Conservation (phyloP, 345 rosid species). For the Trapa incisa region DNA sequence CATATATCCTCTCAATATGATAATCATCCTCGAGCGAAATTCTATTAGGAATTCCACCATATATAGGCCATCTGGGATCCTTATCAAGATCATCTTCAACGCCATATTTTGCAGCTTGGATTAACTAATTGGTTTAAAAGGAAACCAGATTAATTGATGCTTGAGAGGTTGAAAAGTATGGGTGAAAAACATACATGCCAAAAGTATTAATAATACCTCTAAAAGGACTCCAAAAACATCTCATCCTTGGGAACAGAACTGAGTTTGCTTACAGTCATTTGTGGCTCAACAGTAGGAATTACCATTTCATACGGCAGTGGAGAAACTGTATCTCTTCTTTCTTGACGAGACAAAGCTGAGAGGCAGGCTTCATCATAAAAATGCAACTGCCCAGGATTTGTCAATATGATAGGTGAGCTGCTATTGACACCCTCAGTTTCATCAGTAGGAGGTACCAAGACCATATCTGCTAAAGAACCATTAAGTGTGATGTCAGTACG, state of each 20-base stretch:
- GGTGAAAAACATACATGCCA: neutral
- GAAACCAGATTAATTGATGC: slow-evolving; percentile 8
- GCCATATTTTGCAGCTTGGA: slow-evolving; percentile 42
- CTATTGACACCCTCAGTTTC: slow-evolving; percentile 20
- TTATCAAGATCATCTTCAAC: slow-evolving; percentile 19
- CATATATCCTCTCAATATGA: slow-evolving; percentile 31
- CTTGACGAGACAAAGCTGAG: slow-evolving; percentile 33
- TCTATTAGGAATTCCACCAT: slow-evolving; percentile 46
- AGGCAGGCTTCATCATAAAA: slow-evolving; percentile 35
- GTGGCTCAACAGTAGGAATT: slow-evolving; percentile 39
- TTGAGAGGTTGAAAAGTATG: neutral
- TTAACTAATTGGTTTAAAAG: slow-evolving; percentile 33
- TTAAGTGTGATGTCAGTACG: slow-evolving; percentile 44
- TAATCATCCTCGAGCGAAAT: slow-evolving; percentile 20
- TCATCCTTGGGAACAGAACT: slow-evolving; percentile 17
- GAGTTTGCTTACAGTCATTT: slow-evolving; percentile 35
- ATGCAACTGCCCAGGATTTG: slow-evolving; percentile 60
- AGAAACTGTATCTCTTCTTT: slow-evolving; percentile 25
- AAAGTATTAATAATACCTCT: slow-evolving; percentile 23
- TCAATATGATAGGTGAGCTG: slow-evolving; percentile 36
- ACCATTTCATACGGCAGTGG: slow-evolving; percentile 31
- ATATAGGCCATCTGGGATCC: slow-evolving; percentile 42
- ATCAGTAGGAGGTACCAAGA: slow-evolving; percentile 39
- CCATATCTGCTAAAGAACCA: slow-evolving; percentile 60
- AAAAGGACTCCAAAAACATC: slow-evolving; percentile 29